Base-by-base conservation (phyloP, 2,329 filamentous ascomycete genomes). In the Coniella lustricola region DNA sequence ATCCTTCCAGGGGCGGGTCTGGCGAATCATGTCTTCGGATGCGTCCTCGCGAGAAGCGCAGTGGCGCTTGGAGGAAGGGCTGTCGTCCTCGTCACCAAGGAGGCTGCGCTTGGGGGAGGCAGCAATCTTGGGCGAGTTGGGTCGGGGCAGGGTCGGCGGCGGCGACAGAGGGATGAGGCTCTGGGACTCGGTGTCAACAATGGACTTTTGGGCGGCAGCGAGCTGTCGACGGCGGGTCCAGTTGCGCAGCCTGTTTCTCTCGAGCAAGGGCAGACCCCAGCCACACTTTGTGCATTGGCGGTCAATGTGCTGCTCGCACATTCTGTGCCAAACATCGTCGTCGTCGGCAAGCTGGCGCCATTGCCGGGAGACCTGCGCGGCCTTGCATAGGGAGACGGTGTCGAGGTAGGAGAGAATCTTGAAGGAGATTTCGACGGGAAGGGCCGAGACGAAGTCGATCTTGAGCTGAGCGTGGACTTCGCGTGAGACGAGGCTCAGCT, bases 221-320 rank as follows among this genome's bases (percentile, higher is more conserved):
- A 87, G 69, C 64, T 90, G 84, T 57, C 89, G 90, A 62, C 93
- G 85, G 54, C 87, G 82, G 67, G 89, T 95, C 66, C 91, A 90
- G 54, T 88, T 90, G 56, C 87, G 81, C 54, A 98, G 69, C 59
- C 87, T 80, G 68, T 95, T 95, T 58, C 89, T 80, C 62, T 98
- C 93, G 44, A 98, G 71, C 49, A 95, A 70, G 14, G 93, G 93
- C 52, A 98, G 68, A 2, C 93, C 93, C 89, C 90, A 97, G 20
- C 93, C 91, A 62, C 93, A 98, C 63, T 93, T 95, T 51, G 83
- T 90, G 65, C 90, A 96, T 63, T 95, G 95, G 52, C 89, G 76
- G 63, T 94, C 88, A 58, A 96, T 94, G 65, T 95, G 90, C 63
- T 97, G 91, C 66, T 95, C 90, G 63, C 93, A 98, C 90, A 97